Base-by-base conservation (phyloP, 2,329 filamentous ascomycete genomes). In the Fusarium sp. region DNA sequence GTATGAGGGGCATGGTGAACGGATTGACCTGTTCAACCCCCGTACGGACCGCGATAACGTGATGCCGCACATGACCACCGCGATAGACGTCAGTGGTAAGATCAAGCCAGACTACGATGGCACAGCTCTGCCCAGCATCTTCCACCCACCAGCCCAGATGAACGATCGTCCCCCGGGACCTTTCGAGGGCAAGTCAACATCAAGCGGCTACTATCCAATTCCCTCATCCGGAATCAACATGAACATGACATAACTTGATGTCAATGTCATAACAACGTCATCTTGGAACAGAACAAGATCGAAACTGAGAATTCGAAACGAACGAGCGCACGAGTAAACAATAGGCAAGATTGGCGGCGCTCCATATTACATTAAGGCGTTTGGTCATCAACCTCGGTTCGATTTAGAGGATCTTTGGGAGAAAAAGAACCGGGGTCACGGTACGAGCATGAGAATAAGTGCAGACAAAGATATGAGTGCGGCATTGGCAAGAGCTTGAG, bases 151-250 rank as follows among this genome's bases (percentile, higher is more conserved):
- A 1, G 71, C 78, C 28, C 70, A 78, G 71, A 45, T 85, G 49
- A 73, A 72, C 45, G 76, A 76, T 38, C 75, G 75, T 18, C 80
- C 80, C 28, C 73, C 85, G 63, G 83, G 82, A 17, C 82, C 84
- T 11, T 88, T 86, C 66, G 86, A 88, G 54, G 84, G 84, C 58
- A 88, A 87, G 71, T 43, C 82, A 11, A 83, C 78, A 43, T 87
- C 86, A 7, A 78, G 77, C 22, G 86, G 86, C 15, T 87, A 86
- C 67, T 89, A 88, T 64, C 87, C 87, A 3, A 84, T 85, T 31
- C 78, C 83, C 8, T 83, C 84, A 24, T 82, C 85, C 1, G 82
- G 83, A 28, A 82, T 84, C 75, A 82, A 82, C 68, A 81, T 85
- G 75, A 80, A 79, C 46, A 77, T 79, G 73, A 70, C 73, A 60